Evolutionary conservation across 306 rosid genomes (phyloP).

Genomic region (Lathyrus sativus): DNA sequence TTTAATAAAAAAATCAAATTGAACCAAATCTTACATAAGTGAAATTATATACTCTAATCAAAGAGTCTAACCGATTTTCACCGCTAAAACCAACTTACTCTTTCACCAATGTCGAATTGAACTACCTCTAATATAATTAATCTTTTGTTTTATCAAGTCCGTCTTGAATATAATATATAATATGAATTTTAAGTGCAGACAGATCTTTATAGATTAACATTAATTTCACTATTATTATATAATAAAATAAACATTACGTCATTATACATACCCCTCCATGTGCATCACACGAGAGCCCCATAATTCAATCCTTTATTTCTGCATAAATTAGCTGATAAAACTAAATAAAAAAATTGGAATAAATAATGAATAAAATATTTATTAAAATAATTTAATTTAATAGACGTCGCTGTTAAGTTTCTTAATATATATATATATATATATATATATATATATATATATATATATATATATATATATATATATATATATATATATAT

Average conservation of each 20-base stretch:
- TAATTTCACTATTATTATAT: not conserved
- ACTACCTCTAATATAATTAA: not conserved
- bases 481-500: too few species aligned
- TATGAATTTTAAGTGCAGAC: too few species aligned
- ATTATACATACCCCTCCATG: conserved; percentile 3
- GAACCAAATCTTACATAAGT: too few species aligned
- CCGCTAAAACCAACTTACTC: too few species aligned
- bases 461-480: too few species aligned
- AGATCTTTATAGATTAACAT: not conserved
- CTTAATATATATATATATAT: not conserved
- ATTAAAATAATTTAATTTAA: not conserved
- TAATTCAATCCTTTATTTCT: not conserved
- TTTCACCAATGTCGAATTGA: too few species aligned
- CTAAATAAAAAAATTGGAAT: not conserved
- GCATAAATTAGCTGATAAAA: not conserved
- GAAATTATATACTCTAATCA: too few species aligned
- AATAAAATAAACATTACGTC: not conserved
- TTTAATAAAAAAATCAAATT: too few species aligned
- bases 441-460: too few species aligned
- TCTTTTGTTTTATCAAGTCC: not conserved
- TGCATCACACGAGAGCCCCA: conserved; percentile 13
- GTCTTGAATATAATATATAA: not conserved
- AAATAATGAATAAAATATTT: too few species aligned
- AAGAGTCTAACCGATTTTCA: too few species aligned
- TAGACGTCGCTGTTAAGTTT: conserved; percentile 5